These are phyloP conservation scores for Knoxia roxburghii DNA, from an alignment of 257 asterid genomes.

Conservation along the genomic window DNA sequence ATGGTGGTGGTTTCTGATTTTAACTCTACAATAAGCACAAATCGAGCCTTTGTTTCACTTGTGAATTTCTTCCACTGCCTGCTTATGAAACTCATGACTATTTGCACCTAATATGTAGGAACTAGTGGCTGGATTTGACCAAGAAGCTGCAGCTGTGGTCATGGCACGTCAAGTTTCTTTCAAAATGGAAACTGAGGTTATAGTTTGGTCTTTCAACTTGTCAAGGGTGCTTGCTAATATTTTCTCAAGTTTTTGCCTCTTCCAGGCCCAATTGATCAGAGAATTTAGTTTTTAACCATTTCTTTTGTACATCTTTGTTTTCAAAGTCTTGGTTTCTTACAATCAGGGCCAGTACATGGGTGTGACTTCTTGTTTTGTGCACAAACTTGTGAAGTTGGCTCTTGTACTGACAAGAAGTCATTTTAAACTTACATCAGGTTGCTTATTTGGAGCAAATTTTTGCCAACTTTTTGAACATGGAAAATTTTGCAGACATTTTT, in stretches of 20 bases:
- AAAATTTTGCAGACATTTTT: background rate
- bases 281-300: background rate
- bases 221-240: conserved; percentile 12
- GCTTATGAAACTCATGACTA: background rate
- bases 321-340: background rate
- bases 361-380: background rate
- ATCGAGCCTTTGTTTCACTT: background rate
- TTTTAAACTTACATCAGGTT: background rate
- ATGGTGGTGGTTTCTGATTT: background rate
- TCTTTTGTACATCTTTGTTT: background rate
- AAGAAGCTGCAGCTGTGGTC: conserved; percentile 97
- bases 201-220: conserved; percentile 12
- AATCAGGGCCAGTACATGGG: background rate
- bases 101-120: conserved; percentile 50
- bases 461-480: background rate
- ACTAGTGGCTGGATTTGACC: conserved; percentile 92
- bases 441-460: background rate
- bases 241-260: background rate
- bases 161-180: conserved; percentile 93
- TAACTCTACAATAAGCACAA: background rate
- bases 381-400: background rate
- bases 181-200: conserved; percentile 98
- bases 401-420: background rate
- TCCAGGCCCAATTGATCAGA: background rate
- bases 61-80: conserved; percentile 3